phyloP scores from a whole-genome alignment of 2,329 filamentous ascomycete genomes.

The Phialemoniopsis sp. region DNA sequence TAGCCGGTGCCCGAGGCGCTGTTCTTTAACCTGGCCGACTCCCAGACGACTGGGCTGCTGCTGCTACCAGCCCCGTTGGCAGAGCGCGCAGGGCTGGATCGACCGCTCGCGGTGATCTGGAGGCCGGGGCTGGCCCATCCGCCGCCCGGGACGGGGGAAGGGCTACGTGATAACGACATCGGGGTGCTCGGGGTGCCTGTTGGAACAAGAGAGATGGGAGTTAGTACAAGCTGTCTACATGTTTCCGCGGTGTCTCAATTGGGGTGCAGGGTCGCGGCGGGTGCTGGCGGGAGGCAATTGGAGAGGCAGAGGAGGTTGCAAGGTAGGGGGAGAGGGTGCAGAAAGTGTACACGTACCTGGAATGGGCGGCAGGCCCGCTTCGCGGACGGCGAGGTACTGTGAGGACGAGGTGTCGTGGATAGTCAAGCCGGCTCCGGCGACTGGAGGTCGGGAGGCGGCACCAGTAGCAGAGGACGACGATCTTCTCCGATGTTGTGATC shows the following conservation, averaged over 20 bases:
- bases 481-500: slow-evolving; percentile 45
- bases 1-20: slow-evolving; percentile 65
- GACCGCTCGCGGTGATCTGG: slow-evolving; percentile 64
- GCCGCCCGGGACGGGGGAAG: slow-evolving; percentile 77
- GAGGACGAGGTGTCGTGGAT: slow-evolving; percentile 21
- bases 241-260: too few relatives aligned
- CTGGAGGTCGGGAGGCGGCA: slow-evolving; percentile 20
- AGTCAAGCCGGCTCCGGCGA: slow-evolving; percentile 18
- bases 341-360: slow-evolving; percentile 41
- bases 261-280: slow-evolving; percentile 9
- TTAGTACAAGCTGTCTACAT: slow-evolving; percentile 2
- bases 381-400: slow-evolving; percentile 27
- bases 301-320: slow-evolving; percentile 9
- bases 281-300: slow-evolving; percentile 7
- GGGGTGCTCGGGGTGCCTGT: slow-evolving; percentile 50
- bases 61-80: slow-evolving; percentile 47
- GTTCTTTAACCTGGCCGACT: slow-evolving; percentile 74
- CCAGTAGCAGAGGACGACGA: slow-evolving; percentile 29
- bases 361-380: slow-evolving; percentile 40
- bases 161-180: slow-evolving; percentile 86
- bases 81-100: slow-evolving; percentile 58
- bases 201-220: not conserved
- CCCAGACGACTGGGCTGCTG: slow-evolving; percentile 68
- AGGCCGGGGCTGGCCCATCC: slow-evolving; percentile 85
- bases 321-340: slow-evolving; percentile 3